phyloP scores from a whole-genome alignment of 495 filamentous ascomycete species.

The Durotheca rogersii region DNA sequence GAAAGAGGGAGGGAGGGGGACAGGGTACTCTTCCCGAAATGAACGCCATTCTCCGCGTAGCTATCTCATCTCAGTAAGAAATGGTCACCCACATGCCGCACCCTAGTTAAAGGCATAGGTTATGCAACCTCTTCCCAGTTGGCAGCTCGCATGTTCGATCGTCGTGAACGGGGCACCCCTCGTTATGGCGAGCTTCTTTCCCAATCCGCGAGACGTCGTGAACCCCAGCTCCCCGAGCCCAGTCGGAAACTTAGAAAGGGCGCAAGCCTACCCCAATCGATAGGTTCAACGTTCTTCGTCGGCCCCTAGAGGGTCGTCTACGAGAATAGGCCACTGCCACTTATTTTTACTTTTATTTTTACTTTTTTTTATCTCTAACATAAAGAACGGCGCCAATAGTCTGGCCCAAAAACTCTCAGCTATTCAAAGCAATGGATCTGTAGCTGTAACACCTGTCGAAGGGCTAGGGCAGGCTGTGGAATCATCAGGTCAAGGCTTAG shows the following conservation, averaged over 20 bases:
- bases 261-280: neutral
- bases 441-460: neutral
- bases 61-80: no score
- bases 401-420: no score
- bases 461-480: neutral
- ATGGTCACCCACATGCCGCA: no score
- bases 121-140: neutral
- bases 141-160: neutral
- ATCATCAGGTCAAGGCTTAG: neutral
- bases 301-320: neutral
- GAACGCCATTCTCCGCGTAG: no score
- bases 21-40: no score
- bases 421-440: neutral
- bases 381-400: no score
- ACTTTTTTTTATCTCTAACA: no score
- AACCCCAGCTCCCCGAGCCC: neutral
- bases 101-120: no score
- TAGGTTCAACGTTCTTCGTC: neutral
- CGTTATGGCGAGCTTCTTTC: no score
- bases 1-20: no score
- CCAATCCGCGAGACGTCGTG: neutral
- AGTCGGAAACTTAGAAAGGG: neutral
- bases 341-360: no score
- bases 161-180: no score
- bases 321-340: neutral